A percentile compares a stretch with the other conserved stretches of the same genome.
Conservation (phyloP, 2,329 filamentous ascomycete species). For the Sclerotinia glacialis region DNA sequence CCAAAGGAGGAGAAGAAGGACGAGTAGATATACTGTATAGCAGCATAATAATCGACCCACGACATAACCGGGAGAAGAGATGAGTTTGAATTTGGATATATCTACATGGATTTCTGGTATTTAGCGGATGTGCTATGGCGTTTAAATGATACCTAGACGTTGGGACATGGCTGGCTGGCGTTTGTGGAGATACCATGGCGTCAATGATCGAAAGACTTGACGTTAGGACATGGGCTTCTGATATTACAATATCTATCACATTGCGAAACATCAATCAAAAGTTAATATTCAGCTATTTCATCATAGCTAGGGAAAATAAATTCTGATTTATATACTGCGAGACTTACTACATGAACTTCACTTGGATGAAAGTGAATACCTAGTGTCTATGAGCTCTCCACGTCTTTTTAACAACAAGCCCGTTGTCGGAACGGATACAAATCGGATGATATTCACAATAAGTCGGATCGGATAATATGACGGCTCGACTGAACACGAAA, state of each 20-base stretch:
- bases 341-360: background rate
- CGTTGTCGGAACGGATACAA: background rate
- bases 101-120: background rate
- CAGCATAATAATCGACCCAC: too few species aligned
- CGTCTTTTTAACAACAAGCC: background rate
- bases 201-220: constrained; percentile 6
- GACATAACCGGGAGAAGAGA: background rate
- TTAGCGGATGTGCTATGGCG: constrained; percentile 32
- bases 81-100: constrained; percentile 10
- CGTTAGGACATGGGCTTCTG: background rate
- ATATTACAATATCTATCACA: background rate
- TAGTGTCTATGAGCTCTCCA: background rate
- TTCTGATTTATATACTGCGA: background rate
- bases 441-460: background rate
- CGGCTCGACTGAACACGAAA: background rate
- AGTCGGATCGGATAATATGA: constrained; percentile 1
- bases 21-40: constrained; percentile 45
- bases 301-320: background rate
- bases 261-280: background rate
- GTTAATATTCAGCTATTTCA: background rate
- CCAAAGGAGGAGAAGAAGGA: constrained; percentile 57
- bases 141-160: constrained; percentile 28
- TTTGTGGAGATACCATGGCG: constrained; percentile 28
- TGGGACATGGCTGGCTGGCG: constrained; percentile 31
- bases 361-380: background rate